Conservation (phyloP, 1,284 basidiomycete genomes). For the Heterobasidion occidentale region DNA sequence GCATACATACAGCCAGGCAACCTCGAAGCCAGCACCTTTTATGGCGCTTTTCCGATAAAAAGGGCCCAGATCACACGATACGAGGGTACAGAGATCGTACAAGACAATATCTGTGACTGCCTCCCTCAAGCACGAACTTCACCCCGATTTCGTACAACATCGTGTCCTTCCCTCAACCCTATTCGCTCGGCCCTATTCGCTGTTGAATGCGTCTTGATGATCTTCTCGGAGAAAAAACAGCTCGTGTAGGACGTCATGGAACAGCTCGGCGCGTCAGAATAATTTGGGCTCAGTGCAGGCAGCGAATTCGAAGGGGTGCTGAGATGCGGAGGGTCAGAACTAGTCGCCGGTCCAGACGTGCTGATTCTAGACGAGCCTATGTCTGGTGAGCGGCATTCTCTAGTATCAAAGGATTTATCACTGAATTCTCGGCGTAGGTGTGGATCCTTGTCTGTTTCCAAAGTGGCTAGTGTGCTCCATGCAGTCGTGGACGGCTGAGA, state of each 20-base stretch:
- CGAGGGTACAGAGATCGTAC: no score
- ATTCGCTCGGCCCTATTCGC: conserved; percentile 78
- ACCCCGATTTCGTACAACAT: conserved; percentile 80
- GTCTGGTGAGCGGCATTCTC: conserved; percentile 44
- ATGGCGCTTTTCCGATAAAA: no score
- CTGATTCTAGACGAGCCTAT: conserved; percentile 82
- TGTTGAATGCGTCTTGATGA: conserved; percentile 48
- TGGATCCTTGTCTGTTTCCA: conserved; percentile 82
- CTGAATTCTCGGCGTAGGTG: conserved; percentile 28
- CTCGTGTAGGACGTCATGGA: conserved; percentile 53
- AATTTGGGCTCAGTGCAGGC: conserved; percentile 30
- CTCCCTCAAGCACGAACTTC: conserved; percentile 25
- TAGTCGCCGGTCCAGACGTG: conserved; percentile 75
- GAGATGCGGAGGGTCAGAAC: conserved; percentile 79
- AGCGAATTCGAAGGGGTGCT: conserved; percentile 68
- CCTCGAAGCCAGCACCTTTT: no score
- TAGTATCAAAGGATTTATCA: background rate
- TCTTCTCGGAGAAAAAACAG: conserved; percentile 78
- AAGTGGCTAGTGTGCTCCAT: conserved; percentile 70
- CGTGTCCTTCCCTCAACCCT: conserved; percentile 75
- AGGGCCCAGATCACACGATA: no score
- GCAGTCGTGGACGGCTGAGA: conserved; percentile 62
- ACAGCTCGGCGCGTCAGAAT: conserved; percentile 67
- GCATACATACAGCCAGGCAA: no score
- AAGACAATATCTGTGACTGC: background rate